phyloP scores from a whole-genome alignment of 768 basidiomycete genomes.

The Boletus vinaceobasis region DNA sequence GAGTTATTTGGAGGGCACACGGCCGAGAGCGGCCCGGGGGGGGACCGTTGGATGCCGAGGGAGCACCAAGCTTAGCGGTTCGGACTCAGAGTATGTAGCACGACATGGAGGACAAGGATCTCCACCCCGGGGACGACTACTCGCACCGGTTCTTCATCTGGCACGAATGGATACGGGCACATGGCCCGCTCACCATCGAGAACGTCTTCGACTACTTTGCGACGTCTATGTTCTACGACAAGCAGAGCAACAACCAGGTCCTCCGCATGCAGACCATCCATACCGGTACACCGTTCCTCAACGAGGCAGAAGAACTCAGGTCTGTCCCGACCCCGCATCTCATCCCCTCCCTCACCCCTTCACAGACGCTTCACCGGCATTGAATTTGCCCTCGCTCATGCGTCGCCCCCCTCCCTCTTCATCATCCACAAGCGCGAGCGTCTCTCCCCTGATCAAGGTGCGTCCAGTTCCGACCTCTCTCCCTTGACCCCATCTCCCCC shows the following conservation, averaged over 20 bases:
- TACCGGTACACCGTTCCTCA: slow-evolving; percentile 67
- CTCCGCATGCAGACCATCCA: slow-evolving; percentile 93
- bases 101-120: slow-evolving; percentile 52
- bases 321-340: background rate
- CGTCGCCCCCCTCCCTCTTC: slow-evolving; percentile 77
- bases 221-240: slow-evolving; percentile 91
- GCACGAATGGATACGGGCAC: slow-evolving; percentile 89
- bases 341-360: slow-evolving; percentile 1
- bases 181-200: slow-evolving; percentile 70
- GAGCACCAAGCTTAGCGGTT: too few relatives aligned
- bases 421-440: slow-evolving; percentile 88
- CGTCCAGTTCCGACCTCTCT: slow-evolving; percentile 16
- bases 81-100: too few relatives aligned
- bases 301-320: slow-evolving; percentile 87
- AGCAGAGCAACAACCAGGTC: slow-evolving; percentile 89
- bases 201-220: slow-evolving; percentile 90
- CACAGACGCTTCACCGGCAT: slow-evolving; percentile 79
- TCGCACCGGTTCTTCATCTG: slow-evolving; percentile 83
- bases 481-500: background rate
- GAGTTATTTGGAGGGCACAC: slow-evolving; percentile 30
- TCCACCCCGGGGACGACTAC: slow-evolving; percentile 80
- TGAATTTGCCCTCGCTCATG: slow-evolving; percentile 83
- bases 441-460: slow-evolving; percentile 80
- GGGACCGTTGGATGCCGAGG: too few relatives aligned
- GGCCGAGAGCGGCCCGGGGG: slow-evolving; percentile 28